Evolutionary conservation across 805 yeast species (phyloP).

Genomic region (Schizosaccharomyces lindneri): DNA sequence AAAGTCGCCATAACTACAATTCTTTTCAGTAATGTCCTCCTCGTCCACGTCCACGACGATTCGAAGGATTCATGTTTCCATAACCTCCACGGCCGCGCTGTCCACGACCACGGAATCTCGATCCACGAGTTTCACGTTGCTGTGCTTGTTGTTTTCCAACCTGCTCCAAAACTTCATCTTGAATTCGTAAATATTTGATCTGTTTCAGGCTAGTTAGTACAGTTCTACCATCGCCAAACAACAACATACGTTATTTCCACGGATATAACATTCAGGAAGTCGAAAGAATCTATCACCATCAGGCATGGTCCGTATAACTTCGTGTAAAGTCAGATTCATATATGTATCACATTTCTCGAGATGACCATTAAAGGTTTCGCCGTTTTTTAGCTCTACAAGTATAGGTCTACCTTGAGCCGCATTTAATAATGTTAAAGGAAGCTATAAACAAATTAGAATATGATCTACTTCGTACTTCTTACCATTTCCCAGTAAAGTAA

Average conservation of each 20-base stretch:
- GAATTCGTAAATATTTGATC: slow-evolving; percentile 20
- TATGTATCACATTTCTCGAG: slow-evolving; percentile 71
- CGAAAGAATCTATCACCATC: slow-evolving; percentile 37
- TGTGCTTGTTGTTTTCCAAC: neutral
- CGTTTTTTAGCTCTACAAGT: slow-evolving; percentile 71
- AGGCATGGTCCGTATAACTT: slow-evolving; percentile 42
- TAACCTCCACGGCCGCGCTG: slow-evolving; percentile 1
- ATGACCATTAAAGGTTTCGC: slow-evolving; percentile 69
- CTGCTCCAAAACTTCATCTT: slow-evolving; percentile 12
- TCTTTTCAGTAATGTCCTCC: neutral
- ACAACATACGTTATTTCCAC: slow-evolving; percentile 47
- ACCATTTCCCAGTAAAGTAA: too few relatives aligned
- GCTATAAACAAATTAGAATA: slow-evolving; percentile 20
- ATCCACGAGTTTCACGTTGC: neutral
- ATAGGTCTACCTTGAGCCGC: slow-evolving; percentile 76
- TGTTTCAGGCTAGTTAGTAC: slow-evolving; percentile 3
- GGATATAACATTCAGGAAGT: slow-evolving; percentile 50
- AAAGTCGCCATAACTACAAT: neutral
- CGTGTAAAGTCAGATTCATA: slow-evolving; percentile 75
- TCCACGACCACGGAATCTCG: neutral
- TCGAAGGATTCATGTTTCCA: neutral
- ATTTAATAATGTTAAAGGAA: slow-evolving; percentile 73
- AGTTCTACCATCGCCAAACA: slow-evolving; percentile 1
- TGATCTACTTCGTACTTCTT: too few relatives aligned
- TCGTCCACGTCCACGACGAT: neutral